Evolutionary conservation across 495 filamentous ascomycete genomes (phyloP), one percentile per base, ranked within the genome.

Genomic region (Podospora fimiseda): DNA sequence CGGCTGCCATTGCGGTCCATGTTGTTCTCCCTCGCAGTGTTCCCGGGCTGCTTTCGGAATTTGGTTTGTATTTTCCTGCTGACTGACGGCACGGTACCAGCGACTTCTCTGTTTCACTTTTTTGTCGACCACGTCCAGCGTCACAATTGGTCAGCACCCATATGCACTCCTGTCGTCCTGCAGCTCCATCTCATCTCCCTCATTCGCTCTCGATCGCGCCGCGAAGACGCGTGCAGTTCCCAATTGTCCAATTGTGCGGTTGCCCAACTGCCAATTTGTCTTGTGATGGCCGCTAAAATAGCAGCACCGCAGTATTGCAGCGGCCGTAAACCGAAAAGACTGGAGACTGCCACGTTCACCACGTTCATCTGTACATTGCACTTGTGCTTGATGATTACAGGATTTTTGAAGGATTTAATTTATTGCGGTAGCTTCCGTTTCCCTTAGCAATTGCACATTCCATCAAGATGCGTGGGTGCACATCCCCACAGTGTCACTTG

Each of bases 101-200:
- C 45, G 36, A 43, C 38, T 52, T 63, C n/a, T n/a, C 57, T 55
- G 60, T 60, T 63, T 63, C 60, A 60, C 60, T 39, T 58, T 47
- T 48, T 33, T 40, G 37, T 20, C 36, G 44, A 23, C 24, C 21
- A 40, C 30, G 43, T 53, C 44, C 43, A 33, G 13, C 42, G 9
- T 27, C 55, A 38, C 48, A 16, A 59, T 59, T 58, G 56, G 60
- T 21, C 41, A 48, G 22, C 37, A 2, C 51, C 19, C 40, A 50
- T 46, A 60, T 63, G 60, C 60, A 63, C 60, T 63, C 53, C 57
- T 63, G 51, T 27, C 16, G 21, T 30, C 14, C 21, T 47, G 44
- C 44, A 43, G 27, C 42, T 40, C 21, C 42, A 16, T 52, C 21
- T 15, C 40, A 33, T 23, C 16, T 52, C 22, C 21, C 36, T 16